Evolutionary conservation across 164 flowering plant species (phyloP).

Genomic region (Chloranthus sessilifolius): DNA sequence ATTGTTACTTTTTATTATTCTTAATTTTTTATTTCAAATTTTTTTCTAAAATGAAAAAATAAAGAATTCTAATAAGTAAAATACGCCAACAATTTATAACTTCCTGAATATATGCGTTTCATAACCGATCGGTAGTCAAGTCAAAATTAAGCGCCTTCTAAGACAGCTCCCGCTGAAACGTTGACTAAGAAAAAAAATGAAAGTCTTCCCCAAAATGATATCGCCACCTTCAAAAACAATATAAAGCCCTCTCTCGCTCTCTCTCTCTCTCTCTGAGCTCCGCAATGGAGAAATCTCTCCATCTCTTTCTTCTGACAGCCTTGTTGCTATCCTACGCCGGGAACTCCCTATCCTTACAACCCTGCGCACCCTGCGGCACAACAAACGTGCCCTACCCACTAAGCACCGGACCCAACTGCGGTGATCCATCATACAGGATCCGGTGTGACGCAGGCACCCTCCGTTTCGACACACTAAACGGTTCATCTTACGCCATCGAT

Average conservation of each 20-base stretch:
- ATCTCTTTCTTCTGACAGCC: conserved; percentile 1
- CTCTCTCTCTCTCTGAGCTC: background rate
- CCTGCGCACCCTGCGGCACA: conserved; percentile 30
- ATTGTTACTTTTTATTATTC: too few relatives aligned
- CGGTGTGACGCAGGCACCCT: conserved; percentile 26
- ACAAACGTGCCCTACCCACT: conserved; percentile 43
- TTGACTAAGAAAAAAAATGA: too few relatives aligned
- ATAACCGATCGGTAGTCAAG: too few relatives aligned
- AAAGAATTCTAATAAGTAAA: too few relatives aligned
- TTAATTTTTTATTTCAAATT: too few relatives aligned
- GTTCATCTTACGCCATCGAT: conserved; percentile 31
- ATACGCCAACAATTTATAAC: too few relatives aligned
- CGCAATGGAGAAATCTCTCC: background rate
- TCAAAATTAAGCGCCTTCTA: too few relatives aligned
- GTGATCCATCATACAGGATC: conserved; percentile 36
- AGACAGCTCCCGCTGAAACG: too few relatives aligned
- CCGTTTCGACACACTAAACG: conserved; percentile 24
- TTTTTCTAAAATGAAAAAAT: too few relatives aligned
- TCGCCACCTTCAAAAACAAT: too few relatives aligned
- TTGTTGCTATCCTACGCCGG: background rate
- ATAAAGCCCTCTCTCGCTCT: background rate
- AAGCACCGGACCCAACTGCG: conserved; percentile 35
- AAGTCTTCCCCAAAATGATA: too few relatives aligned
- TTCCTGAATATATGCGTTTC: too few relatives aligned
- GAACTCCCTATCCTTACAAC: background rate